Base-by-base conservation (phyloP, 208 protist genomes). In the Acanthamoeba sp. region DNA sequence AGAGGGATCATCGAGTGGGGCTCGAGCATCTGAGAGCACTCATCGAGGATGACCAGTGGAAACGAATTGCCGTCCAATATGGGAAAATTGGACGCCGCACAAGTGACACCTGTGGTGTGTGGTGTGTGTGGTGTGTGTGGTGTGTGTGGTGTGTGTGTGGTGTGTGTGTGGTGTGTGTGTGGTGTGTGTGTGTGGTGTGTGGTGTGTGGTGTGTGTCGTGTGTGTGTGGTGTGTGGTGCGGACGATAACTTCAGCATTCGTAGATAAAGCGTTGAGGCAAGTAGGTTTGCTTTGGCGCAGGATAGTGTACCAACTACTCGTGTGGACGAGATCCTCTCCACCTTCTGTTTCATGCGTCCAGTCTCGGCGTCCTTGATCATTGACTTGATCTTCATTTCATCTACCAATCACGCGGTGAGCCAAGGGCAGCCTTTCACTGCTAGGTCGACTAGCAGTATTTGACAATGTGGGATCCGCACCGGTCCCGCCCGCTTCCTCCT, bases 11-110 rank as follows among this genome's bases (percentile, higher is more conserved):
- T 82, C 1, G 95, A 88, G 4, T 96, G 34, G 20, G 98, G 97
- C 69, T 98, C 98, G 3, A 97, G 84, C 84, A 98, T 98, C 64
- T 98, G 98, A 6, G 38, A 94, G 78, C 95, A 96, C 80, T 98
- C 98, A 85, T 98, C 98, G 0, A 98, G 55, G 48, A 98, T 92
- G 5, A 98, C 48, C 40, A 98, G 95, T 2, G 96, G 94, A 95
- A 98, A 98, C 9, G 59, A 40, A 32, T 94, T 42, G 50, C 69
- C 76, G 32, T 96, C 66, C n/a, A 98, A 82, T 38, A 97, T 93
- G 34, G 95, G 88, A 38, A 98, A 98, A 9, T 24, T 14, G 16
- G 96, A 95, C 16, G 97, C 95, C n/a, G 91, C 92, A 91, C 97
- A 98, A 2, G 98, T 98, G 3, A 95, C 96, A 40, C 97, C 97